Base-by-base conservation (phyloP, 805 yeast genomes). In the Kazachstania africana region DNA sequence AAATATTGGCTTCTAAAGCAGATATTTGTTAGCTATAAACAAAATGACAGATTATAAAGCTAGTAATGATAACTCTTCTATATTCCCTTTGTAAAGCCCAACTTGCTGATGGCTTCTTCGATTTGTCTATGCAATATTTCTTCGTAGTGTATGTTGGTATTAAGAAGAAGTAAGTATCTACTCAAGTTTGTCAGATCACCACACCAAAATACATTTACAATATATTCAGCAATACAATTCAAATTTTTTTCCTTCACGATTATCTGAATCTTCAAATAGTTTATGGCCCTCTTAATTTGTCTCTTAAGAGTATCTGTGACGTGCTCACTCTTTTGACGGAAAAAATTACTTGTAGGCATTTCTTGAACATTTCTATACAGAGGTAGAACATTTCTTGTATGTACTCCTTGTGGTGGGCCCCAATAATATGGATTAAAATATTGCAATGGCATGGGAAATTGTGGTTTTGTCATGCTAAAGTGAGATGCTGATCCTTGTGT, bases 131-230 rank as follows among this genome's bases (percentile, higher is more conserved):
- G 47, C 16, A 53, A 28, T 5, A 39, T 36, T 19, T 44, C 35
- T 31, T 50, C 55, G 30, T 45, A 43, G 9, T 42, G 42, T 12
- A 47, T 39, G 23, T 42, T 44, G 4, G 45, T 25, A 24, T 37
- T 41, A 28, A 43, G 27, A 10, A 43, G 24, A 21, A 42, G 37
- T 22, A 53, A 25, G 35, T 50, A 48, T 5, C 35, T 37, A 6
- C 45, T 29, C 21, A 53, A 34, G 8, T 38, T 36, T 16, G 34
- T 34, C 4, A 43, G 16, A 31, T 63, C 53, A n/a, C 52, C 48
- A 10, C 39, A 35, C 60, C 65, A 62, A 32, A 45, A 56, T 1
- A 52, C 50, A 18, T 59, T 59, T 27, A 60, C 36, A 26, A 63
- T 50, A 35, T 57, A 58, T n/a, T 55, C 55, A 8, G 57, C 31